Conservation (phyloP, 139 green algal species). For the Mychonastes homosphaera region DNA sequence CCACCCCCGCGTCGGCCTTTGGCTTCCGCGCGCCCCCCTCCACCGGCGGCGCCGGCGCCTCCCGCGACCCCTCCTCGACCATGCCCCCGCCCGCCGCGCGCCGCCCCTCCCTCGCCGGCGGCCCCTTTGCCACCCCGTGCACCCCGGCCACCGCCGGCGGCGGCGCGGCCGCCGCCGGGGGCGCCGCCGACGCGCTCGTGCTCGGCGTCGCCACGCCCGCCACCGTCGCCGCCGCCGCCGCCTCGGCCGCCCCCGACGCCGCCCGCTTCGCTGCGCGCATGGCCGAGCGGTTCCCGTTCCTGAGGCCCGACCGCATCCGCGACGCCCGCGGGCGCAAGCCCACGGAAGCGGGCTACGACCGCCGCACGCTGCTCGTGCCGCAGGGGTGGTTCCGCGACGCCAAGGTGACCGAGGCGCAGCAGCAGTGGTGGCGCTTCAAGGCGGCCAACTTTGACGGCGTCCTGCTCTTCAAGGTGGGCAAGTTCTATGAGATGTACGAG, state of each 20-base stretch:
- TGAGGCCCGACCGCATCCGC: constrained; percentile 50
- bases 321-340: constrained; percentile 46
- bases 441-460: constrained; percentile 72
- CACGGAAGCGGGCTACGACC: constrained; percentile 60
- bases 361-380: constrained; percentile 69
- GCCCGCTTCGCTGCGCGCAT: constrained; percentile 45
- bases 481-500: constrained; percentile 90
- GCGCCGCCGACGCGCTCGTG: too few relatives aligned
- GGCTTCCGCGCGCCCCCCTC: too few relatives aligned
- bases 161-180: too few relatives aligned
- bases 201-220: constrained; percentile 20
- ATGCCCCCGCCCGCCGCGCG: too few relatives aligned
- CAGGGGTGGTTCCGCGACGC: constrained; percentile 54
- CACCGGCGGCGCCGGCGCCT: too few relatives aligned
- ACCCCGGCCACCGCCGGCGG: too few relatives aligned
- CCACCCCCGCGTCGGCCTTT: too few relatives aligned
- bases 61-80: too few relatives aligned
- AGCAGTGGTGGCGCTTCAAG: constrained; percentile 97
- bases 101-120: too few relatives aligned
- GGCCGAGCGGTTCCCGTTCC: constrained; percentile 58
- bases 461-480: constrained; percentile 85
- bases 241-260: constrained; percentile 22
- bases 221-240: constrained; percentile 26
- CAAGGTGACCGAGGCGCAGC: constrained; percentile 65
- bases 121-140: too few relatives aligned